Conservation (phyloP, 768 basidiomycete species). For the Mycena leptocephala region DNA sequence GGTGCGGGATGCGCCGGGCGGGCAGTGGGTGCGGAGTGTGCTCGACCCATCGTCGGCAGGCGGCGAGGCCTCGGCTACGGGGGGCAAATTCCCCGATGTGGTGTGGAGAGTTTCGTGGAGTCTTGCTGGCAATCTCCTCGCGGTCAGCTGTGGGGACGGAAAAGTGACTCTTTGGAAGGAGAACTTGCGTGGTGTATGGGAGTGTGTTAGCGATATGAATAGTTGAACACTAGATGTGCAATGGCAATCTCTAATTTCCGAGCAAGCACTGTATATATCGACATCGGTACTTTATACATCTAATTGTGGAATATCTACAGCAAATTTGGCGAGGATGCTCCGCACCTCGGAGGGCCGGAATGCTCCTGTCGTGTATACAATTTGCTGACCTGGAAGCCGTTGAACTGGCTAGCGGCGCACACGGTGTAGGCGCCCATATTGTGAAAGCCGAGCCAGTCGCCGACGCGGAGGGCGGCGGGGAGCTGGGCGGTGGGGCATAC, state of each 20-base stretch:
- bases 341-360: constrained; percentile 26
- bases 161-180: constrained; percentile 99
- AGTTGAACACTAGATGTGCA: constrained; percentile 63
- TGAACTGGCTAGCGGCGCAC: constrained; percentile 97
- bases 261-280: constrained; percentile 1
- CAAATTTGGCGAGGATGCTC: constrained; percentile 28
- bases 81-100: constrained; percentile 95
- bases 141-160: constrained; percentile 97
- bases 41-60: constrained; percentile 80
- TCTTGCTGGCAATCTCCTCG: constrained; percentile 94
- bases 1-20: constrained; percentile 86
- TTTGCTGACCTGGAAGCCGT: constrained; percentile 90
- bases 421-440: constrained; percentile 99
- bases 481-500: constrained; percentile 78
- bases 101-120: constrained; percentile 99
- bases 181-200: constrained; percentile 94
- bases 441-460: constrained; percentile 98
- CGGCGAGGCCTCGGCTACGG: constrained; percentile 60
- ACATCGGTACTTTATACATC: constrained; percentile 2
- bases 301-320: constrained; percentile 6
- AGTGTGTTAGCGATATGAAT: constrained; percentile 96
- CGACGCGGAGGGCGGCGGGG: constrained; percentile 83
- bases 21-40: constrained; percentile 85
- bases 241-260: not conserved
- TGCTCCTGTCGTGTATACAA: constrained; percentile 61